Base-by-base conservation (phyloP, 2,329 filamentous ascomycete species). In the Alternaria sp. region DNA sequence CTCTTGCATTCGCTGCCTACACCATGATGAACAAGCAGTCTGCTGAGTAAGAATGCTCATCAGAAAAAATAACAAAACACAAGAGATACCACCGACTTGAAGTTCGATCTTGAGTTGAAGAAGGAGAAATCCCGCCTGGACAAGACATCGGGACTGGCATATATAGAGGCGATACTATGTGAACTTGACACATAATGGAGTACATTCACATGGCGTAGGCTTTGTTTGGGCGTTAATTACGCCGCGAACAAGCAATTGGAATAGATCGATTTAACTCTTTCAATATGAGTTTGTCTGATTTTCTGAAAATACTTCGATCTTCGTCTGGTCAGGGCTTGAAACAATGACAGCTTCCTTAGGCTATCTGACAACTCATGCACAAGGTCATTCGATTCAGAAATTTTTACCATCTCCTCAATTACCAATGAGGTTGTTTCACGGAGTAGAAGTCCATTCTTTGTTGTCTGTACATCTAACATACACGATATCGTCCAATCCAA, bases 1-100 rank as follows among this genome's bases (percentile, higher is more conserved):
- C 88, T 49, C 79, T 88, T 64, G 93, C 92, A 65, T 98, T 92
- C 83, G 87, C 86, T 71, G 91, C 86, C 73, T 97, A 94, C 86
- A 90, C 94, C 81, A 96, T 95, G 84, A 80, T 96, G 72, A 89
- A 94, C 84, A 82, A 85, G 56, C 69, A 75, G 66, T 56, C 55
- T 12, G n/a, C 60, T 18, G 61, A 68, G 59, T 59, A 64, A 43
- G 48, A 54, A 20, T 52, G 8, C 22, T 41, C 20, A 41, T 6
- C 14, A 11, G 11, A 11, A 36, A 12, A n/a, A 53, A 43, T n/a
- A 12, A 20, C 0, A 22, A 34, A 53, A 9, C 49, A 53, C 22
- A 18, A 49, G 43, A 20, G 5, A 30, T 20, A 30, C 26, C n/a
- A 18, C 30, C 14, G 26, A 46, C 3, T 8, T 12, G 43, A 12